phyloP scores from a whole-genome alignment of 2,329 filamentous ascomycete genomes.

The Tolypocladium ovalisporum region DNA sequence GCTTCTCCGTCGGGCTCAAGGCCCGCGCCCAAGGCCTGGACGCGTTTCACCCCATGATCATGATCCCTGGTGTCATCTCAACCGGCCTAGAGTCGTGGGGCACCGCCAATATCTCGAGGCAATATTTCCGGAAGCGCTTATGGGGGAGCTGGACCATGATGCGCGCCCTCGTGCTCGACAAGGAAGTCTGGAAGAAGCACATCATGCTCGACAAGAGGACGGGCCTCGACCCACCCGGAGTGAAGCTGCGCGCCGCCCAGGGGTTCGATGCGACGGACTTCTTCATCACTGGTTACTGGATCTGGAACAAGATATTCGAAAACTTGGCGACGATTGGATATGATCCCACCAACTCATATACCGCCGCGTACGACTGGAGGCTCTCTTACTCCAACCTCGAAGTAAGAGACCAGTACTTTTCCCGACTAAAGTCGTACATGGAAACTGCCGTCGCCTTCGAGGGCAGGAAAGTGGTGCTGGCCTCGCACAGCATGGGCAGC shows the following conservation, averaged over 20 bases:
- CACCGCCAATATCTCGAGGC: conserved; percentile 70
- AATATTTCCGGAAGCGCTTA: conserved; percentile 86
- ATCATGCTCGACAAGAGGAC: conserved; percentile 93
- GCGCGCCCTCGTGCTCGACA: conserved; percentile 84
- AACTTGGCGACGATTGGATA: conserved; percentile 94
- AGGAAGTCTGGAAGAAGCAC: conserved; percentile 88
- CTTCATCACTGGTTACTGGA: conserved; percentile 89
- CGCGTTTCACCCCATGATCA: conserved; percentile 82
- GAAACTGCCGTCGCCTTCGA: conserved; percentile 68
- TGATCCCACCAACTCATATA: conserved; percentile 68
- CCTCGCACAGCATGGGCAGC: conserved; percentile 96
- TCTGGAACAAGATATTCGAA: conserved; percentile 97
- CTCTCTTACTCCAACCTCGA: conserved; percentile 86
- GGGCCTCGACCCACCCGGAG: conserved; percentile 77
- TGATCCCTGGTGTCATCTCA: conserved; percentile 96
- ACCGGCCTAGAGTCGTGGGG: conserved; percentile 96
- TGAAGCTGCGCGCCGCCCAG: conserved; percentile 87
- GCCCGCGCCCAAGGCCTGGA: conserved; percentile 69
- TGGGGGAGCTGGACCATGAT: conserved; percentile 99
- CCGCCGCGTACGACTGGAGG: conserved; percentile 79
- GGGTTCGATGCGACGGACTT: conserved; percentile 98
- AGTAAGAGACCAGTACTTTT: conserved; percentile 86
- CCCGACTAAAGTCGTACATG: conserved; percentile 78
- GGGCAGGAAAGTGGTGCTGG: conserved; percentile 69
- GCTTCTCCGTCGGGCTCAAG: conserved; percentile 82